Evolutionary conservation across 1,284 basidiomycete species (phyloP).

Genomic region (Inonotus obliquus): DNA sequence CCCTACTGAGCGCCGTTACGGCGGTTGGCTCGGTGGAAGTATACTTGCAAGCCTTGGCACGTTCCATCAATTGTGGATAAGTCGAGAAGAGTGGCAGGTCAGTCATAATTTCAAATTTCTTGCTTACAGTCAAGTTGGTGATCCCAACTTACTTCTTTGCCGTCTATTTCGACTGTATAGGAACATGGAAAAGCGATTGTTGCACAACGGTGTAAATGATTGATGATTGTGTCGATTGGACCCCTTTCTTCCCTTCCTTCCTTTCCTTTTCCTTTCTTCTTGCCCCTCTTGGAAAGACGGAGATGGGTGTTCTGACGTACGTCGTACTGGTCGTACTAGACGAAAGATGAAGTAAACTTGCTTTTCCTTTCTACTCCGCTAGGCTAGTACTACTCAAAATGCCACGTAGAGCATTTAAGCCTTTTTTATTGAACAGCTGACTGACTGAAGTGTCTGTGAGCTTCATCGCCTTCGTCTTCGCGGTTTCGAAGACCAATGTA

Average conservation of each 20-base stretch:
- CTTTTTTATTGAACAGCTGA: too few species aligned
- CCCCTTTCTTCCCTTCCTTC: neutral
- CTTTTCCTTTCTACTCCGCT: too few species aligned
- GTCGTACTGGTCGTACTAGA: too few species aligned
- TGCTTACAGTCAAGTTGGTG: neutral
- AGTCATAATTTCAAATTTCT: conserved; percentile 24
- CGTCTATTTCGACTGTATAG: conserved; percentile 34
- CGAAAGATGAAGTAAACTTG: too few species aligned
- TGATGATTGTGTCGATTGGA: neutral
- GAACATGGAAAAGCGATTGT: conserved; percentile 77
- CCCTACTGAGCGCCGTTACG: conserved; percentile 81
- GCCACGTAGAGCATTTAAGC: too few species aligned
- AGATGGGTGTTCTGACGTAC: too few species aligned
- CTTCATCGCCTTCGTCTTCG: too few species aligned
- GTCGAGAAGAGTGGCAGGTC: conserved; percentile 87
- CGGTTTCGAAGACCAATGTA: too few species aligned
- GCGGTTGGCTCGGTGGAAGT: conserved; percentile 91
- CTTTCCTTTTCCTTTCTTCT: neutral
- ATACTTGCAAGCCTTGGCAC: conserved; percentile 91
- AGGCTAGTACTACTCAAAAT: too few species aligned
- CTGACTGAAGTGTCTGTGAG: too few species aligned
- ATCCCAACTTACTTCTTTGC: neutral
- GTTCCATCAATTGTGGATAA: conserved; percentile 96
- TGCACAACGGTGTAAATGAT: conserved; percentile 72
- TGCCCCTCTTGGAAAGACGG: too few species aligned